Evolutionary conservation across 2,329 filamentous ascomycete species (phyloP), one percentile per base, ranked within the genome.

Genomic region (Aspergillus sojae): DNA sequence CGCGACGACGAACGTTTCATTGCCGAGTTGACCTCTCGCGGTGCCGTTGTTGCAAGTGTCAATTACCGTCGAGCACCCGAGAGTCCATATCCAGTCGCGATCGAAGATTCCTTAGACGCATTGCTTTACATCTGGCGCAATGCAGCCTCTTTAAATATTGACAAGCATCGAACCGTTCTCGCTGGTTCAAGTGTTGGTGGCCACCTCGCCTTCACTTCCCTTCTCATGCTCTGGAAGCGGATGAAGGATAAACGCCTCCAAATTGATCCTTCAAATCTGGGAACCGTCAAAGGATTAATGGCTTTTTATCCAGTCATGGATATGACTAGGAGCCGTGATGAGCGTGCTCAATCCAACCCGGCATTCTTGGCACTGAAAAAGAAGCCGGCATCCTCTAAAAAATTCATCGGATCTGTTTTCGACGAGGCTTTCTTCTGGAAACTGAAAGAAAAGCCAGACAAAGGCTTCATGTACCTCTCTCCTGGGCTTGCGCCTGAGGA

Each of bases 1-100:
- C 53, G 23, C 28, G 32, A 56, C 36, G 53, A 56, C 23, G 53
- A 56, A 23, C 53, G 53, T 26, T 56, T 56, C 53, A 56, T 56
- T n/a, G 30, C 53, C 26, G 14, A 32, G 28, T 32, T 56, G 19
- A 36, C 34, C 5, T 16, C 34, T 6, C 34, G 34, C 34, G 34
- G 34, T 36, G 34, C 34, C 2, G 12, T 36, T 14, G 34, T 36
- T 36, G 34, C 34, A 36, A 36, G 34, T 1, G 34, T 36, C 34
- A 36, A 36, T 36, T 36, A 34, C 34, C 34, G 53, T 6, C 53
- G 41, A 26, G 53, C 53, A 21, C 53, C 53, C 0, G 53, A 56
- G 32, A 16, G 36, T 39, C 34, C 21, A 16, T 56, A 56, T 23
- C 53, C 53, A 12, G 39, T 16, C 23, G 28, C 53, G 2, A 32